phyloP scores from a whole-genome alignment of 75 land plant genomes.

The Adiantum capillusveneris region DNA sequence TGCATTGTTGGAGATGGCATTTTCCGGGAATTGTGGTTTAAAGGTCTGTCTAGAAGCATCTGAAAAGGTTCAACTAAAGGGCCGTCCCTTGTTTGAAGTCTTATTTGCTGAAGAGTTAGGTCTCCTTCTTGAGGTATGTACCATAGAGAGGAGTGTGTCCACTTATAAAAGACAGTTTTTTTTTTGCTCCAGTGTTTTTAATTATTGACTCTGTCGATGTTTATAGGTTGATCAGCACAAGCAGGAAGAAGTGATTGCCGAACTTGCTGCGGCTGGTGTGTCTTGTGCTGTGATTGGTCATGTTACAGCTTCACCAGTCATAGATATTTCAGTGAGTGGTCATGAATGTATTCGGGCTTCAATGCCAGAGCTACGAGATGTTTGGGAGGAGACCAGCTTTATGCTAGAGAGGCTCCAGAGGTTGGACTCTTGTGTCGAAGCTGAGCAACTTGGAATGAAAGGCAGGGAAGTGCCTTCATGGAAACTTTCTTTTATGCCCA shows the following conservation, averaged over 20 bases:
- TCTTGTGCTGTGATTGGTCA: slow-evolving; percentile 58
- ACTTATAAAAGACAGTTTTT: neutral
- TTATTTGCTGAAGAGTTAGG: slow-evolving; percentile 96
- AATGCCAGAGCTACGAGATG: slow-evolving; percentile 58
- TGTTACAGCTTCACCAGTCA: slow-evolving; percentile 37
- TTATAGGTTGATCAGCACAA: slow-evolving; percentile 40
- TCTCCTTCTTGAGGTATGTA: slow-evolving; percentile 57
- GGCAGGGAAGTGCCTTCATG: slow-evolving; percentile 58
- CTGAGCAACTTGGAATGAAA: slow-evolving; percentile 72
- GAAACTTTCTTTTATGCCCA: slow-evolving; percentile 72
- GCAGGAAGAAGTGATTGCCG: slow-evolving; percentile 31
- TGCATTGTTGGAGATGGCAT: slow-evolving; percentile 83
- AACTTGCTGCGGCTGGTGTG: slow-evolving; percentile 40
- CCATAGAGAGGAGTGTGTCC: too few relatives aligned
- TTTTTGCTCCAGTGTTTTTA: neutral
- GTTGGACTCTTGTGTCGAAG: slow-evolving; percentile 64
- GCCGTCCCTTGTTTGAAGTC: slow-evolving; percentile 21
- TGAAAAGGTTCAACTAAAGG: slow-evolving; percentile 8
- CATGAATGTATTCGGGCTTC: slow-evolving; percentile 37
- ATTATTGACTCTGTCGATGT: too few relatives aligned
- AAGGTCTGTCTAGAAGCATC: slow-evolving; percentile 41
- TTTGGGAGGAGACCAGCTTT: slow-evolving; percentile 95
- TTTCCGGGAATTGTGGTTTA: slow-evolving; percentile 91
- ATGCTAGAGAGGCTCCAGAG: slow-evolving; percentile 67
- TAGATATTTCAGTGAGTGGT: slow-evolving; percentile 60